Base-by-base conservation (phyloP, 2,329 filamentous ascomycete species). In the Metarhizium guizhouense region DNA sequence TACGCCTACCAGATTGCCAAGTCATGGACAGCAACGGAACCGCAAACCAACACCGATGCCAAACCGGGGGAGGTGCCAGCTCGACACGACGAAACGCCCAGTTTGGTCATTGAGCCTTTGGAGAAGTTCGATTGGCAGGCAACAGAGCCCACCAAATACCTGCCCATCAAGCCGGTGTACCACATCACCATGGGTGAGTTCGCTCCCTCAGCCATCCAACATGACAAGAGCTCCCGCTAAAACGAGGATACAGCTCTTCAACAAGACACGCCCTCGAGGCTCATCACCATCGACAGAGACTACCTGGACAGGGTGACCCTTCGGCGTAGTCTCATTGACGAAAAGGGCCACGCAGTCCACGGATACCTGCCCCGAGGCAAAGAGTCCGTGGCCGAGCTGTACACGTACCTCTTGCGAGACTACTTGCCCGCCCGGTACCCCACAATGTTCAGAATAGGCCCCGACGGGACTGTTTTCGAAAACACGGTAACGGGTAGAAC, bases 111-210 rank as follows among this genome's bases (percentile, higher is more conserved):
- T 18, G 58, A 66, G 43, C 64, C 66, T 11, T 56, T 67, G 2
- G 7, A 56, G 4, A 60, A 65, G 4, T 74, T 76, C 55, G 66
- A 76, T 58, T 78, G 76, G 72, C 63, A 68, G 42, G 57, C 62
- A 2, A 67, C 66, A 1, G 64, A 69, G 8, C 75, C 76, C 0
- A 58, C 62, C 3, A 68, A 71, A 42, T 69, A 76, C 40, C 69
- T 78, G 2, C 77, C 76, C 0, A 81, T 79, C 63, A 80, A 79
- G 63, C 72, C 76, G 0, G 71, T 72, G 3, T 82, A 79, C 60
- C 68, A 81, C 60, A 80, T 81, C 57, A 79, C 76, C 0, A 81
- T 82, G 78, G 78, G 78, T 76, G 61, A 36, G 63, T 60, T 18
- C 25, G 20, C 6, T 18, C 30, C 32, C 29, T 50, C 47, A 20